Evolutionary conservation across 2,329 filamentous ascomycete species (phyloP), one percentile per base, ranked within the genome.

Genomic region (Claviceps sorghi): DNA sequence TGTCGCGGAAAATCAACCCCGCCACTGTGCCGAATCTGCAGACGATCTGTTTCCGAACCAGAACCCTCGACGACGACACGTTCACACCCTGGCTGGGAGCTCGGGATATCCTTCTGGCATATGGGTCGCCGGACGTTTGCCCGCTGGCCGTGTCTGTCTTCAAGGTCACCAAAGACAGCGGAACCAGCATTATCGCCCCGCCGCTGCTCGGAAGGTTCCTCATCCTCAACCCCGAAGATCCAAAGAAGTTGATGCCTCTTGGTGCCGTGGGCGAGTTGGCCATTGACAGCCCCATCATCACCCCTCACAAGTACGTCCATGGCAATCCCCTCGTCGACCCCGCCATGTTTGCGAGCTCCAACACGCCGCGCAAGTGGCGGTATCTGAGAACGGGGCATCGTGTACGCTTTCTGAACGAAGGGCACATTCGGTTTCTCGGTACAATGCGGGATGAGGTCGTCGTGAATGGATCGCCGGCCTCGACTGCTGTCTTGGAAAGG

Each of bases 261-360:
- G 79, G 79, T 1, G 70, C 74, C 0, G 65, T 78, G 1, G 78
- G 78, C 0, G 80, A 84, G 59, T 66, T 84, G 2, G 70, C 82
- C 3, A 74, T 84, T 36, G 78, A 82, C 57, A 78, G 79, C 0
- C 64, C 65, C 1, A 51, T 61, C 4, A 52, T 67, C 13, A 67
- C 64, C 0, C 65, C 65, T 2, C 67, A 70, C 54, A 64, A 64
- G 4, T 67, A 71, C 44, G 53, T 62, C 0, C 59, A 61, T 0
- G 66, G 65, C 4, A 56, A 56, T 9, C 57, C 64, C 0, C 55
- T 66, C 1, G 8, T 59, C 15, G 58, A 70, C 49, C 58, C 61
- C 2, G 50, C 43, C 11, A 52, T 49, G 13, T 41, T 49, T 22
- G 40, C 65, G n/a, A 52, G 48, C 17, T 30, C 32, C 51, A 49